A percentile compares a stretch with the other conserved stretches of the same genome.
phyloP scores from a whole-genome alignment of 257 asterid genomes.

The Solanum piurae region DNA sequence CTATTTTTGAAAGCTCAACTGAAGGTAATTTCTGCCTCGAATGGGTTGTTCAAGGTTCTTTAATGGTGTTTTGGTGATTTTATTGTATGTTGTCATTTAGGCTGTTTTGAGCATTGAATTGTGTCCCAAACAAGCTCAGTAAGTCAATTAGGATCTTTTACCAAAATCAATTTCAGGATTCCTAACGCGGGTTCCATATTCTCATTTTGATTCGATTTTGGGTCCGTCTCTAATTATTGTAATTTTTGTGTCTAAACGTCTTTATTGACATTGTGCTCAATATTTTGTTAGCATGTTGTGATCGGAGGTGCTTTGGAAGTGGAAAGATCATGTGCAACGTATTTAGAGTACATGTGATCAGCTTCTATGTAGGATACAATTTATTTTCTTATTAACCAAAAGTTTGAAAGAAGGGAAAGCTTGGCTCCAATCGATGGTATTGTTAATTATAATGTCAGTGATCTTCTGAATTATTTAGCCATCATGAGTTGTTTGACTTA shows the following conservation, averaged over 20 bases:
- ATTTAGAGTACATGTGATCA: too few relatives aligned
- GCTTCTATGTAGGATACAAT: too few relatives aligned
- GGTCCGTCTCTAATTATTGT: neutral
- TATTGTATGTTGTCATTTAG: neutral
- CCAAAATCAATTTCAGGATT: too few relatives aligned
- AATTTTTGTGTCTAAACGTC: neutral
- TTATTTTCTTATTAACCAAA: too few relatives aligned
- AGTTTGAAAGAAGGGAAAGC: neutral
- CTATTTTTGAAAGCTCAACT: neutral
- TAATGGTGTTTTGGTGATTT: neutral
- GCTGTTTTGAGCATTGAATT: too few relatives aligned
- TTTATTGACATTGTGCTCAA: neutral
- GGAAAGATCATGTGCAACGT: too few relatives aligned
- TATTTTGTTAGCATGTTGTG: too few relatives aligned
- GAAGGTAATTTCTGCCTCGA: rapidly evolving
- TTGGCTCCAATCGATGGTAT: neutral
- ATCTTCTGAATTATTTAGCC: too few relatives aligned
- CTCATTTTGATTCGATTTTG: neutral
- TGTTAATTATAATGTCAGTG: too few relatives aligned
- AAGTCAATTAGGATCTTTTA: neutral
- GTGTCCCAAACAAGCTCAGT: neutral
- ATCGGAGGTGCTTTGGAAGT: too few relatives aligned
- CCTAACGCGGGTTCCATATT: rapidly evolving
- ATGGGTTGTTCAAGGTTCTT: neutral
- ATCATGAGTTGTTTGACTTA: neutral